These are phyloP conservation scores for Quercus agrifolia DNA, from an alignment of 306 rosid genomes.

Conservation along the genomic window DNA sequence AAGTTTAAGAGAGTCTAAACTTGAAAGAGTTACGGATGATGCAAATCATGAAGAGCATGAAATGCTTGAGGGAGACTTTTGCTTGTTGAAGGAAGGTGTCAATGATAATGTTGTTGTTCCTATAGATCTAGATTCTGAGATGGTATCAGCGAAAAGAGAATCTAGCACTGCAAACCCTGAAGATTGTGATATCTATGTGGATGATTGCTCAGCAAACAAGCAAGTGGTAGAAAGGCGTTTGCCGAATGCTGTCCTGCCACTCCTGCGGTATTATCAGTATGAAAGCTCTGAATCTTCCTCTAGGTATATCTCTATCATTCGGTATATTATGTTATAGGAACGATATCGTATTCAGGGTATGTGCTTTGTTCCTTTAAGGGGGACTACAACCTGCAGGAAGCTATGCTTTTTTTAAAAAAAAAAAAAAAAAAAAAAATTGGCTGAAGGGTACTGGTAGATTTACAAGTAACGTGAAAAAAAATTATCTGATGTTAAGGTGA, in stretches of 20 bases:
- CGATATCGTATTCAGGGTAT: neutral
- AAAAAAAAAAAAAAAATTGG: neutral
- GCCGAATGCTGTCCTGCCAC: slow-evolving; percentile 82
- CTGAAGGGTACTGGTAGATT: neutral
- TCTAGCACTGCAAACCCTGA: slow-evolving; percentile 39
- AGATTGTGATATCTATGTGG: slow-evolving; percentile 51
- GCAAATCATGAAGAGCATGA: slow-evolving; percentile 35
- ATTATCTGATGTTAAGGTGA: neutral
- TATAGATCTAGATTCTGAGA: slow-evolving; percentile 43
- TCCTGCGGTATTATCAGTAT: slow-evolving; percentile 78
- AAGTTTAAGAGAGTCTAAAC: slow-evolving; percentile 33
- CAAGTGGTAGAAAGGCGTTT: slow-evolving; percentile 66
- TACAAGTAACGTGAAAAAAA: neutral
- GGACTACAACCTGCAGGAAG: slow-evolving; percentile 1
- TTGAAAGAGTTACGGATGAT: slow-evolving; percentile 28
- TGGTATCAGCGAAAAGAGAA: slow-evolving; percentile 36
- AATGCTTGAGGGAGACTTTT: slow-evolving; percentile 35
- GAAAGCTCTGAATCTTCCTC: slow-evolving; percentile 98
- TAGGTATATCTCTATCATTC: slow-evolving; percentile 57
- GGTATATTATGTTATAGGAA: slow-evolving; percentile 3
- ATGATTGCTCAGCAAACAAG: slow-evolving; percentile 55
- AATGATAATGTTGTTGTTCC: slow-evolving; percentile 30
- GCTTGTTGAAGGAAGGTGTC: slow-evolving; percentile 26
- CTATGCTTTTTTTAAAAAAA: neutral
- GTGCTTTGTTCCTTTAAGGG: neutral